Percentiles rank a stretch among this genome's conserved stretches.
These are phyloP conservation scores for Phtheirospermum japonicum DNA, from an alignment of 257 asterid genomes.

Conservation along the genomic window DNA sequence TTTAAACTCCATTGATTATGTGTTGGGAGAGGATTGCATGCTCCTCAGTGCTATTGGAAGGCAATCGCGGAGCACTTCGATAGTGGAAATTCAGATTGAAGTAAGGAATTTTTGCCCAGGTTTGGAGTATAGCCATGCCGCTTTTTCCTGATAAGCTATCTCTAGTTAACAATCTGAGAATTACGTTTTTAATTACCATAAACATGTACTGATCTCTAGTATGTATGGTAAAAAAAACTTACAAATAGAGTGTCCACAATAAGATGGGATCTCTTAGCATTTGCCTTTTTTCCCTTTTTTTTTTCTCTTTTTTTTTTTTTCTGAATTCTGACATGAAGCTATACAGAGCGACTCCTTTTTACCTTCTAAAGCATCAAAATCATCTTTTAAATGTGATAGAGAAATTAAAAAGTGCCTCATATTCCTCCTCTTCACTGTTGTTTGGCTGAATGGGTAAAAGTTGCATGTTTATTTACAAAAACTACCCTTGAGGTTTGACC, in stretches of 20 bases:
- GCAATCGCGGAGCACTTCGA: constrained; percentile 54
- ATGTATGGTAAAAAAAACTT: constrained; percentile 13
- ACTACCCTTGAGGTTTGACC: no score
- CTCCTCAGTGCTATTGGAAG: constrained; percentile 71
- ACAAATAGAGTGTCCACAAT: not conserved
- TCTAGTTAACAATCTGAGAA: constrained; percentile 2
- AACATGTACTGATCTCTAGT: not conserved
- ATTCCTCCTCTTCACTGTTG: no score
- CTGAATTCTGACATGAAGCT: no score
- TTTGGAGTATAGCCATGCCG: no score
- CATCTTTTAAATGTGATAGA: no score
- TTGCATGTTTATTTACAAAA: no score
- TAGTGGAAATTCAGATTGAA: constrained; percentile 74
- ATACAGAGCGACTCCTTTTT: no score
- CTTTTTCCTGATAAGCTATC: no score
- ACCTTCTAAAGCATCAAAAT: no score
- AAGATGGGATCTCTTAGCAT: not conserved
- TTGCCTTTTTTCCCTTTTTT: no score
- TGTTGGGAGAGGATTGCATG: constrained; percentile 59
- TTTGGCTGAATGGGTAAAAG: no score
- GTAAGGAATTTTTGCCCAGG: constrained; percentile 36
- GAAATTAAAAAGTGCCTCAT: no score
- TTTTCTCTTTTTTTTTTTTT: constrained; percentile 8
- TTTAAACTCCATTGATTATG: constrained; percentile 52
- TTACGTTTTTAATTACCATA: not conserved